Conservation (phyloP, 2,329 filamentous ascomycete genomes). For the Botrytis medusae region DNA sequence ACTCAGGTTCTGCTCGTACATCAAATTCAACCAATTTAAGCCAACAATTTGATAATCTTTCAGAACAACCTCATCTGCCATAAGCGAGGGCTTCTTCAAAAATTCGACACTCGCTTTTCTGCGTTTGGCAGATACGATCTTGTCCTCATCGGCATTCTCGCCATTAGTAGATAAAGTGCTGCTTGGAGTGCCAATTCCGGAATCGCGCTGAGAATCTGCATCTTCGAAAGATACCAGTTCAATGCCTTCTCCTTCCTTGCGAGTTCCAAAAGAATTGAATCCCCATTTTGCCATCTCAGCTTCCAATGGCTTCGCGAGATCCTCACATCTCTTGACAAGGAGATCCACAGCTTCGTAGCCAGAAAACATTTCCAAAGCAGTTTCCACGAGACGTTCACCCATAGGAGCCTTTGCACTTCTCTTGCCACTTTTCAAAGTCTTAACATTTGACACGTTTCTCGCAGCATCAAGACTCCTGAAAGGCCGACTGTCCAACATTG, state of each 20-base stretch:
- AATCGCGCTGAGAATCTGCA: conserved; percentile 52
- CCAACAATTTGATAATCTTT: conserved; percentile 95
- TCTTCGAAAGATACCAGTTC: conserved; percentile 52
- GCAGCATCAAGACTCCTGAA: conserved; percentile 68
- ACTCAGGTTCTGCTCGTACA: conserved; percentile 76
- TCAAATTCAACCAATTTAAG: conserved; percentile 86
- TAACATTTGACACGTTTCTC: conserved; percentile 59
- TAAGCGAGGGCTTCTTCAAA: conserved; percentile 64
- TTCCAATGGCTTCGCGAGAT: conserved; percentile 65
- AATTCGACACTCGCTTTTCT: conserved; percentile 36
- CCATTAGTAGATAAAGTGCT: conserved; percentile 38
- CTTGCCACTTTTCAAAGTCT: conserved; percentile 50
- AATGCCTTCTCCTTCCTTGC: conserved; percentile 55
- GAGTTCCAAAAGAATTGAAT: conserved; percentile 60
- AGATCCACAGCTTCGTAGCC: conserved; percentile 82
- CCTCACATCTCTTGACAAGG: conserved; percentile 74
- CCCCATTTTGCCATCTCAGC: conserved; percentile 68
- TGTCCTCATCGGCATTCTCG: conserved; percentile 48
- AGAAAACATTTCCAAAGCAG: conserved; percentile 69
- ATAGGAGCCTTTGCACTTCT: conserved; percentile 50
- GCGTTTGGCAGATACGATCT: conserved; percentile 35
- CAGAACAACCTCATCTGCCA: conserved; percentile 74
- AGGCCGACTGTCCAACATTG: conserved; percentile 72
- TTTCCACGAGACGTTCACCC: conserved; percentile 66
- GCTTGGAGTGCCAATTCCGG: conserved; percentile 65